phyloP scores from a whole-genome alignment of 2,329 filamentous ascomycete genomes.

The Diaporthe ilicicola region DNA sequence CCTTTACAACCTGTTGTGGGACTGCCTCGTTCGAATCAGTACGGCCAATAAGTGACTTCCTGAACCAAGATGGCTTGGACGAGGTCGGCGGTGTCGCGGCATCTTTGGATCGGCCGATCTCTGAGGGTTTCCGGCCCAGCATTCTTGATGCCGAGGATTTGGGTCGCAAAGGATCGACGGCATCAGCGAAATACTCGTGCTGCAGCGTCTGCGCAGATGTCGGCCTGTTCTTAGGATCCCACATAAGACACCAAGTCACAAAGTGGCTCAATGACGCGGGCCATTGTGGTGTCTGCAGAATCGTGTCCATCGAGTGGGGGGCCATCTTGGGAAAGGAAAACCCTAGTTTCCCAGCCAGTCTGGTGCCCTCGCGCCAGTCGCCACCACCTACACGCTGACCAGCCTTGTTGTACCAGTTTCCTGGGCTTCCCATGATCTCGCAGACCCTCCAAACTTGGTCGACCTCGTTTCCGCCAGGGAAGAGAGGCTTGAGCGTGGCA shows the following conservation, averaged over 20 bases:
- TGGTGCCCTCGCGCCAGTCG: conserved; percentile 95
- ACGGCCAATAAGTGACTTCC: conserved; percentile 88
- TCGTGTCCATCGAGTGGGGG: conserved; percentile 94
- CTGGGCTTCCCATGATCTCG: conserved; percentile 98
- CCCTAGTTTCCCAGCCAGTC: conserved; percentile 92
- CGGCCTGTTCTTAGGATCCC: conserved; percentile 92
- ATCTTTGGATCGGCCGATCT: conserved; percentile 76
- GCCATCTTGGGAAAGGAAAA: conserved; percentile 99
- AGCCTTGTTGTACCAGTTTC: conserved; percentile 96
- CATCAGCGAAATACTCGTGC: conserved; percentile 94
- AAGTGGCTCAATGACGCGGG: conserved; percentile 87
- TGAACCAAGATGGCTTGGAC: conserved; percentile 95
- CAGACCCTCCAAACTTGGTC: conserved; percentile 99
- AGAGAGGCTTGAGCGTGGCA: conserved; percentile 93
- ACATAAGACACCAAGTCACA: conserved; percentile 98
- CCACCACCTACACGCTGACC: conserved; percentile 89
- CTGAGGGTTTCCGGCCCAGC: conserved; percentile 89
- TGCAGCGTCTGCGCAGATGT: conserved; percentile 93
- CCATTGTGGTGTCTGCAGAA: conserved; percentile 91
- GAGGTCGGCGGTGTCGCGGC: conserved; percentile 65
- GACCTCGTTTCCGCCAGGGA: conserved; percentile 97
- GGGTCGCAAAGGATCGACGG: conserved; percentile 89
- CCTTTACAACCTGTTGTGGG: conserved; percentile 56
- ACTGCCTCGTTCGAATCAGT: conserved; percentile 74
- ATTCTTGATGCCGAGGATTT: conserved; percentile 88